Evolutionary conservation across 345 rosid species (phyloP).

Genomic region (Corchorus olitorius): DNA sequence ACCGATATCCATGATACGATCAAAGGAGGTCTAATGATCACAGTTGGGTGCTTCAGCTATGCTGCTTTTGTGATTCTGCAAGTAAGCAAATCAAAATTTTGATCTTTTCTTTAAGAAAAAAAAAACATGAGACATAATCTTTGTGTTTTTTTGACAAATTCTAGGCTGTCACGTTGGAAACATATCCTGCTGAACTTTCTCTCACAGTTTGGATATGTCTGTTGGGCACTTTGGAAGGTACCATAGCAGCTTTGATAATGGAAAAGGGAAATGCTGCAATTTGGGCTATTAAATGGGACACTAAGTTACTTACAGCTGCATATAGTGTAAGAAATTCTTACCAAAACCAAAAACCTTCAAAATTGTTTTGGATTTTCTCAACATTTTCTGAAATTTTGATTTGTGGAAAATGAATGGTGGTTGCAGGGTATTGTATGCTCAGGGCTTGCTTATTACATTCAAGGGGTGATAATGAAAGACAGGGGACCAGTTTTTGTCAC

Average conservation of each 20-base stretch:
- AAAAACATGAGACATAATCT: no score
- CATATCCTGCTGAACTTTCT: slow-evolving; percentile 81
- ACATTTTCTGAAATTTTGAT: not conserved
- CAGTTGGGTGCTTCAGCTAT: slow-evolving; percentile 67
- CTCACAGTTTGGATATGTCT: slow-evolving; percentile 82
- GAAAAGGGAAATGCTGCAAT: slow-evolving; percentile 58
- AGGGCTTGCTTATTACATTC: slow-evolving; percentile 73
- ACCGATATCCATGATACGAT: slow-evolving; percentile 47
- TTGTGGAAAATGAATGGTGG: not conserved
- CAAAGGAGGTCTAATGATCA: slow-evolving; percentile 67
- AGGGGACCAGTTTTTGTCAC: slow-evolving; percentile 92
- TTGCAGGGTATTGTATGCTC: slow-evolving; percentile 84
- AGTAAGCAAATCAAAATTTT: slow-evolving; percentile 28
- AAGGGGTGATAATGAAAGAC: slow-evolving; percentile 75
- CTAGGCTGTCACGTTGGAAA: slow-evolving; percentile 60
- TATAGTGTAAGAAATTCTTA: slow-evolving; percentile 61
- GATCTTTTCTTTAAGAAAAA: not conserved
- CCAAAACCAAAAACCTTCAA: no score
- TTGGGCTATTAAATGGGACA: slow-evolving; percentile 79
- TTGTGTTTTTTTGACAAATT: not conserved
- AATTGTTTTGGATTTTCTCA: no score
- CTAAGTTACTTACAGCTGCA: slow-evolving; percentile 58
- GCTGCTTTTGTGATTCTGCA: slow-evolving; percentile 80
- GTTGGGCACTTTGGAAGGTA: slow-evolving; percentile 69
- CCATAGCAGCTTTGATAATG: slow-evolving; percentile 59